Base-by-base conservation (phyloP, 2,329 filamentous ascomycete species). In the Penicillium sp. region DNA sequence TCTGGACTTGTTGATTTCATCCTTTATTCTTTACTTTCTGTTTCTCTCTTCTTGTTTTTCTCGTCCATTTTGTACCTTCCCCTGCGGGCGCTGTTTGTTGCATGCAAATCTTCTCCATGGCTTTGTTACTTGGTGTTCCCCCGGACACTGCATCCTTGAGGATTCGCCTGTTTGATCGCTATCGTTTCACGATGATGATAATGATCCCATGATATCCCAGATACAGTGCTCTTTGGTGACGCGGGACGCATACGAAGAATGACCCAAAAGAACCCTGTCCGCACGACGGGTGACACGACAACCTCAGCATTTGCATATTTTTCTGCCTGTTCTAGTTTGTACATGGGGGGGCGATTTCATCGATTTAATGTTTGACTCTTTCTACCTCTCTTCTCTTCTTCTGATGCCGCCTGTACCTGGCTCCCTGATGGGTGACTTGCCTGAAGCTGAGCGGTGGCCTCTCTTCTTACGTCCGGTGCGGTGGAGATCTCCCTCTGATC, bases 271-370 rank as follows among this genome's bases (percentile, higher is more conserved):
- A 66, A 60, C 70, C 64, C 67, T 68, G 56, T 69, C 60, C 60
- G 58, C 50, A 62, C 58, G 65, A 66, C 66, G 69, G 69, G 70
- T 72, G 69, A 70, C 62, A 74, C 71, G 72, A 74, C 72, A 67
- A 72, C 67, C 69, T 68, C 65, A 69, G 73, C 72, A 75, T 70
- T 74, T 73, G 70, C 71, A 74, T 74, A 66, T 68, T 65, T 22
- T 50, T 44, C 65, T 67, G 58, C 67, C 66, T 69, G 67, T 71
- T 63, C 65, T 62, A 56, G 61, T 66, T 69, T 73, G 68, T 73
- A 73, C 65, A 73, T 70, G 67, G 70, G 69, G 69, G 63, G 63
- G 66, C 62, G 27, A 54, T 19, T 54, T 67, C 69, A 70, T 73
- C 60, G 55, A 63, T 70, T 71, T 72, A 67, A 69, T 67, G 60